These are phyloP conservation scores for Chlamydomonas reinhardtii DNA, from an alignment of 163 green algal species.

Conservation along the genomic window DNA sequence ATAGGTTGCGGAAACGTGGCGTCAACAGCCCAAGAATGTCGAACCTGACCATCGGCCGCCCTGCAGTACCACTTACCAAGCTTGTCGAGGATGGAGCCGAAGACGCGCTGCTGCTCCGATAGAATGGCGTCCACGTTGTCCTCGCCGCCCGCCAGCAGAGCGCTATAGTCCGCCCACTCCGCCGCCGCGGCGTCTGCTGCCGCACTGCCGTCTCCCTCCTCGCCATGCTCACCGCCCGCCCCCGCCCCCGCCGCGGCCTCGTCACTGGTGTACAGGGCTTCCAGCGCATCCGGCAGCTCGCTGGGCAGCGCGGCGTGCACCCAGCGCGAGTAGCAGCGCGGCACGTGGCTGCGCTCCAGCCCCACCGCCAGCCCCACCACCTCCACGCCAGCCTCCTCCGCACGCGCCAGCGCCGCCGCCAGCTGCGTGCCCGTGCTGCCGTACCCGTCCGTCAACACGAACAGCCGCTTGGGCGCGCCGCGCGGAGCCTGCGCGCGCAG, in stretches of 20 bases:
- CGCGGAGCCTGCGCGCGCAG: not conserved
- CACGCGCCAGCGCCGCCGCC: conserved; percentile 44
- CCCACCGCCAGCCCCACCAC: conserved; percentile 49
- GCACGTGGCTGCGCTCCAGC: conserved; percentile 52
- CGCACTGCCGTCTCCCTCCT: not conserved
- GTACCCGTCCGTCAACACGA: conserved; percentile 59
- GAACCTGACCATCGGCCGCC: no score
- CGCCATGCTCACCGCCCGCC: not conserved
- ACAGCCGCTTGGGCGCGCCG: conserved; percentile 48
- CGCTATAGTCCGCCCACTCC: conserved; percentile 19
- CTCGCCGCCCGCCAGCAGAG: conserved; percentile 33
- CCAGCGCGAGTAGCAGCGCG: conserved; percentile 54
- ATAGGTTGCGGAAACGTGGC: no score
- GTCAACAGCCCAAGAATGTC: no score
- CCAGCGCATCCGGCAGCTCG: conserved; percentile 56
- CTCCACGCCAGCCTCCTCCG: conserved; percentile 13
- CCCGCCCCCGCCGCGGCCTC: not conserved
- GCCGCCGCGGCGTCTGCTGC: not conserved
- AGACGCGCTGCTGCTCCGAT: conserved; percentile 35
- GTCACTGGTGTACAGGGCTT: conserved; percentile 31
- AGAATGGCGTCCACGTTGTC: conserved; percentile 42
- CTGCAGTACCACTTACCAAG: conserved; percentile 8
- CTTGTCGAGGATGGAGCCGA: conserved; percentile 42
- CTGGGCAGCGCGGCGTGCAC: conserved; percentile 49
- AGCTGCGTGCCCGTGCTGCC: conserved; percentile 54